Evolutionary conservation across 768 basidiomycete species (phyloP).

Genomic region (Mrakia gelida): DNA sequence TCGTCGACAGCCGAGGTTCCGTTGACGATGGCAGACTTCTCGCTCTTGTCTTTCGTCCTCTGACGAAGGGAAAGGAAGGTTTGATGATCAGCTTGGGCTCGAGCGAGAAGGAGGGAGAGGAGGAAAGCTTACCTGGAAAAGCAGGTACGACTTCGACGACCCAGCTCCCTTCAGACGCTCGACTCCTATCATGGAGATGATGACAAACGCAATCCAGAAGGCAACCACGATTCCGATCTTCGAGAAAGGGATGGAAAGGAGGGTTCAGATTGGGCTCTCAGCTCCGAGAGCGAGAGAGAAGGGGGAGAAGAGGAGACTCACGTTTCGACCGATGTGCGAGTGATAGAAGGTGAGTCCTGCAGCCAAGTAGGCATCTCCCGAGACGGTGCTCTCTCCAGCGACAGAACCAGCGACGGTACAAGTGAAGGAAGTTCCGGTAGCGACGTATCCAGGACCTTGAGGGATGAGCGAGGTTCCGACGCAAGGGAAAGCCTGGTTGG

Average conservation of each 20-base stretch:
- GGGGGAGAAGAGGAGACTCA: conserved; percentile 14
- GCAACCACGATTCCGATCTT: conserved; percentile 67
- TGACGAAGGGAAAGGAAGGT: too few relatives aligned
- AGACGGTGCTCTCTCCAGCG: conserved; percentile 39
- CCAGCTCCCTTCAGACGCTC: conserved; percentile 38
- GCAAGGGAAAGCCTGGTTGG: conserved; percentile 55
- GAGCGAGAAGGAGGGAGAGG: too few relatives aligned
- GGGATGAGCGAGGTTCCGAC: conserved; percentile 40
- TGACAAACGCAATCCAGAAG: conserved; percentile 57
- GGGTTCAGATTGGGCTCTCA: too few relatives aligned
- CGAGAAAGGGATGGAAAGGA: conserved; percentile 32
- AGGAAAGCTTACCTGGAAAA: conserved; percentile 1
- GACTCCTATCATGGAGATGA: conserved; percentile 51
- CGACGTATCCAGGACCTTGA: conserved; percentile 38
- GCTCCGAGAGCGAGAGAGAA: conserved; percentile 39
- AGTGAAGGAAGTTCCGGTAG: conserved; percentile 33
- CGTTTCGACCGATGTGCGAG: conserved; percentile 43
- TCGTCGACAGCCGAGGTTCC: conserved; percentile 20
- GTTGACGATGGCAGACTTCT: conserved; percentile 18
- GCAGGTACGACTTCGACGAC: conserved; percentile 21
- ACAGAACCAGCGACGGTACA: conserved; percentile 41
- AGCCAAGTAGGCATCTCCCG: conserved; percentile 51
- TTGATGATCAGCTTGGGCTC: too few relatives aligned
- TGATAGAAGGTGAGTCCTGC: conserved; percentile 45
- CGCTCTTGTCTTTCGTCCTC: conserved; percentile 23